phyloP scores from a whole-genome alignment of 495 filamentous ascomycete species.

The Penicillium canescens region DNA sequence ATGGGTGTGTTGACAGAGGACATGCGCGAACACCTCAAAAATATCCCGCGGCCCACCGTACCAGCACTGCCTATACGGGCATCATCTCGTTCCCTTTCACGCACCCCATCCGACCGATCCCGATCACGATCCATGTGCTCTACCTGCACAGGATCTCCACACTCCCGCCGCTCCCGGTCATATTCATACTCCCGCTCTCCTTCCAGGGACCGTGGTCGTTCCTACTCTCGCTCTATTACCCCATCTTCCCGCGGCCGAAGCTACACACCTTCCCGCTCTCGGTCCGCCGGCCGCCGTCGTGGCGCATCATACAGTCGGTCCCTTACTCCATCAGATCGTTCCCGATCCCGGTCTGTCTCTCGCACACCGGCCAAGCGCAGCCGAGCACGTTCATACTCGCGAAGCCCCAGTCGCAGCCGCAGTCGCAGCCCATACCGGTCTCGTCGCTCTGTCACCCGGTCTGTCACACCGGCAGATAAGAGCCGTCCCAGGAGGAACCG shows the following conservation, averaged over 20 bases:
- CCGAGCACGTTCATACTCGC: slow-evolving; percentile 31
- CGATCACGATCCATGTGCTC: slow-evolving; percentile 52
- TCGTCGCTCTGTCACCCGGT: slow-evolving; percentile 34
- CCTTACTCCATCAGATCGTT: slow-evolving; percentile 14
- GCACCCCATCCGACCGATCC: slow-evolving; percentile 41
- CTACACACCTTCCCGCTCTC: slow-evolving; percentile 38
- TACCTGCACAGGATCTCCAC: slow-evolving; percentile 36
- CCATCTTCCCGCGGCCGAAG: slow-evolving; percentile 40
- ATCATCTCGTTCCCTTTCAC: slow-evolving; percentile 29
- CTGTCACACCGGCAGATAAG: slow-evolving; percentile 28
- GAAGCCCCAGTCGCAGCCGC: slow-evolving; percentile 27
- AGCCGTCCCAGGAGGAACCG: slow-evolving; percentile 18
- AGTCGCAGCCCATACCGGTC: slow-evolving; percentile 26
- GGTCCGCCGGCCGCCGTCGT: slow-evolving; percentile 35
- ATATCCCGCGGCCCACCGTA: slow-evolving; percentile 73
- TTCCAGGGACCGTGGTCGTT: slow-evolving; percentile 33
- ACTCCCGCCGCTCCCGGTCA: slow-evolving; percentile 34
- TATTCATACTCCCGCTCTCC: slow-evolving; percentile 44
- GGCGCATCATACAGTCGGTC: slow-evolving; percentile 37
- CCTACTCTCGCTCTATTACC: slow-evolving; percentile 40
- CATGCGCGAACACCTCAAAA: slow-evolving; percentile 88
- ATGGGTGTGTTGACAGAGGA: slow-evolving; percentile 93
- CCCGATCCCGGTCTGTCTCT: slow-evolving; percentile 22
- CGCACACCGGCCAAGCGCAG: slow-evolving; percentile 29
- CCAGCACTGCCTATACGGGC: slow-evolving; percentile 60